Evolutionary conservation across 495 filamentous ascomycete genomes (phyloP).

Genomic region (Penicillium lividum): DNA sequence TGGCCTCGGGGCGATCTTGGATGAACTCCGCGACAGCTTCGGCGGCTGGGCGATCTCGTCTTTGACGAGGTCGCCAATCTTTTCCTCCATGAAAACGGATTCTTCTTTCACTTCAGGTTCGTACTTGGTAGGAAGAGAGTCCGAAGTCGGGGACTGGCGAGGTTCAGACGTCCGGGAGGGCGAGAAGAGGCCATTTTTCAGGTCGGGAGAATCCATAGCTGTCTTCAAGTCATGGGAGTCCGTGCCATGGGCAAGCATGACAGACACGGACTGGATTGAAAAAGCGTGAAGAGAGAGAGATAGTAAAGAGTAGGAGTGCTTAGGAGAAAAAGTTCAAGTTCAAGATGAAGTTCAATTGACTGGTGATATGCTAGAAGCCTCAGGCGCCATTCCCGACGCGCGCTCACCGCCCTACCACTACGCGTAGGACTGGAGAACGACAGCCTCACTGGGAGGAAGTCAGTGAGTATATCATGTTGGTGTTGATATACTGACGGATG

Average conservation of each 20-base stretch:
- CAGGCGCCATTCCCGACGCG: conserved; percentile 13
- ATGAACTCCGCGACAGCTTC: conserved; percentile 73
- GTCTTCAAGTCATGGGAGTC: conserved; percentile 29
- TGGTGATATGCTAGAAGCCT: conserved; percentile 10
- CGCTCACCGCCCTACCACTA: conserved; percentile 18
- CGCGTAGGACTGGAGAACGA: too few species aligned
- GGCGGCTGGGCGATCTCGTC: conserved; percentile 67
- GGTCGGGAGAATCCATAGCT: conserved; percentile 21
- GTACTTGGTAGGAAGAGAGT: conserved; percentile 1
- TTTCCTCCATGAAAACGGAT: conserved; percentile 27
- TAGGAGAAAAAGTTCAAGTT: conserved; percentile 4
- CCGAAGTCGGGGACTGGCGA: conserved; percentile 4
- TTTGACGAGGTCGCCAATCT: conserved; percentile 59
- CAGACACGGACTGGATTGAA: conserved; percentile 40
- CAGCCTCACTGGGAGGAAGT: too few species aligned
- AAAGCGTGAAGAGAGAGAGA: conserved; percentile 8
- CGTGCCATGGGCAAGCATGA: conserved; percentile 51
- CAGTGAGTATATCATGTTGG: too few species aligned
- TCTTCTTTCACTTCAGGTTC: conserved; percentile 1
- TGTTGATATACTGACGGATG: too few species aligned
- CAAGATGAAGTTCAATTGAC: background rate
- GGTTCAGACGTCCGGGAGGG: conserved; percentile 20
- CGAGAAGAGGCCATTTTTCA: conserved; percentile 18
- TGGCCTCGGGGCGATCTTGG: conserved; percentile 62
- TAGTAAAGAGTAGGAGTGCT: background rate